A percentile compares a stretch with the other conserved stretches of the same genome.
Conservation (phyloP, 805 yeast species). For the Danielia oregonensis region DNA sequence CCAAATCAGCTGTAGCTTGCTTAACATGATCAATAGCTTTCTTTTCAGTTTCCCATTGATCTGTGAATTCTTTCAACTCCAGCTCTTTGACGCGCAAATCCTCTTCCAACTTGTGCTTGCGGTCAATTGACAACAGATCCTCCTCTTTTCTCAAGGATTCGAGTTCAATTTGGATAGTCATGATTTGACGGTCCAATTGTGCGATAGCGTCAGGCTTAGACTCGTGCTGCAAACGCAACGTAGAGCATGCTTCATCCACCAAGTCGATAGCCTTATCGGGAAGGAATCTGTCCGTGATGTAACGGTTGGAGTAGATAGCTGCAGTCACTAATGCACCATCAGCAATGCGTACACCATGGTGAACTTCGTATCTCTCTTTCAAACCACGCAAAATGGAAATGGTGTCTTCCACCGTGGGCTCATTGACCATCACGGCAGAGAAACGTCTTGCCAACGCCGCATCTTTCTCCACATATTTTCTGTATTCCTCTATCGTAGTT, state of each 20-base stretch:
- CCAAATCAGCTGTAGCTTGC: conserved; percentile 75
- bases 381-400: conserved; percentile 89
- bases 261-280: conserved; percentile 97
- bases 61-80: conserved; percentile 69
- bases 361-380: conserved; percentile 92
- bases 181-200: conserved; percentile 78
- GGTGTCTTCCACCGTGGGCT: conserved; percentile 88
- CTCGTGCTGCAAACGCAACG: conserved; percentile 89
- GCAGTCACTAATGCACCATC: conserved; percentile 94
- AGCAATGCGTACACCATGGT: conserved; percentile 92
- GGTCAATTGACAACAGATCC: conserved; percentile 76
- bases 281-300: conserved; percentile 83
- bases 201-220: conserved; percentile 95
- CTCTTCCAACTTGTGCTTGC: conserved; percentile 68
- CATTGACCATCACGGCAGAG: conserved; percentile 80
- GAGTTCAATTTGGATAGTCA: conserved; percentile 92
- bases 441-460: conserved; percentile 94
- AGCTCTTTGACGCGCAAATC: conserved; percentile 59
- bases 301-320: conserved; percentile 83
- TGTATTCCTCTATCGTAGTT: conserved; percentile 89
- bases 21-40: conserved; percentile 73
- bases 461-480: conserved; percentile 92
- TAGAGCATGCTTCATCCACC: conserved; percentile 97
- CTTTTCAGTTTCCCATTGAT: conserved; percentile 84
- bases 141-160: conserved; percentile 93